phyloP scores from a whole-genome alignment of 2,329 filamentous ascomycete genomes.

The Parastagonospora avenae region DNA sequence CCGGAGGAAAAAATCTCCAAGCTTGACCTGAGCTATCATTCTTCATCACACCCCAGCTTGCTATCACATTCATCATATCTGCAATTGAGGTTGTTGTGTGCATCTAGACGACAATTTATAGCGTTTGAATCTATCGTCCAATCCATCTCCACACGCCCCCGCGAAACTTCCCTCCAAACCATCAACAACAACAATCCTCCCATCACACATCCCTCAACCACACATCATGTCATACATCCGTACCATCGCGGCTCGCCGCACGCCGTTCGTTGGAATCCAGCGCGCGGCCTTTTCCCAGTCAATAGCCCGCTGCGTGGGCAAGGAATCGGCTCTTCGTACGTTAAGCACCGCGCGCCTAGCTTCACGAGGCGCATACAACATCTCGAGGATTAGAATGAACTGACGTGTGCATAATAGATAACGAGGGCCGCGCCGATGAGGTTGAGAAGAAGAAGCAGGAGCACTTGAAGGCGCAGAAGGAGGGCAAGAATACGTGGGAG shows the following conservation, averaged over 20 bases:
- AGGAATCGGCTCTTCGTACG: slow-evolving; percentile 54
- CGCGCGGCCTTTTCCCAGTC: slow-evolving; percentile 47
- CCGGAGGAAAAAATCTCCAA: no score
- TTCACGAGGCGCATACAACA: neutral
- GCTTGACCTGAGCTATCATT: no score
- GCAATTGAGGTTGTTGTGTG: no score
- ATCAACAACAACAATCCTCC: neutral
- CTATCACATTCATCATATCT: no score
- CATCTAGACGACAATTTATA: no score
- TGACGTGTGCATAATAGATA: slow-evolving; percentile 17
- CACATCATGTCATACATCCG: slow-evolving; percentile 41
- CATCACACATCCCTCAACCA: neutral
- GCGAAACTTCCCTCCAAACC: neutral
- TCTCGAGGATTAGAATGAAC: neutral
- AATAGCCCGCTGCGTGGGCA: slow-evolving; percentile 46
- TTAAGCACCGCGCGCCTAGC: neutral
- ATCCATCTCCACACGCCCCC: neutral
- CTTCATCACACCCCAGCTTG: no score
- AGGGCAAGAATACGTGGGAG: slow-evolving; percentile 52
- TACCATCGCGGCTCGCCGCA: slow-evolving; percentile 36
- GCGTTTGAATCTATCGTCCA: neutral
- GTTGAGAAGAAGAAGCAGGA: slow-evolving; percentile 52
- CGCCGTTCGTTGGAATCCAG: slow-evolving; percentile 36
- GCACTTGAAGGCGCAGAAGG: slow-evolving; percentile 50
- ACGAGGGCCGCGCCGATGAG: slow-evolving; percentile 45